phyloP scores from a whole-genome alignment of 1,139 yeast genomes.

The Pichia sp. region DNA sequence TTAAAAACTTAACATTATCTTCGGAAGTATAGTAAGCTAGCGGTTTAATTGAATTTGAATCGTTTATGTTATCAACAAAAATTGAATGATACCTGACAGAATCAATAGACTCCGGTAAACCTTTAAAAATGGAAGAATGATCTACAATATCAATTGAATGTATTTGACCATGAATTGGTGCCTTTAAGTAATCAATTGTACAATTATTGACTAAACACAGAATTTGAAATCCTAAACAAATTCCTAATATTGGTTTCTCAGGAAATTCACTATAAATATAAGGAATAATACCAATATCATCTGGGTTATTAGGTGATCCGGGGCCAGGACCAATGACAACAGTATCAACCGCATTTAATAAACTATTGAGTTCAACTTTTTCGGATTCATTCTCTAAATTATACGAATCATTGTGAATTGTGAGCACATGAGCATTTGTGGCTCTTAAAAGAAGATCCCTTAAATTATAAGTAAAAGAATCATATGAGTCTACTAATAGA shows the following conservation, averaged over 20 bases:
- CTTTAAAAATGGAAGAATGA: slow-evolving; percentile 34
- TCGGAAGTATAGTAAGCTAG: slow-evolving; percentile 46
- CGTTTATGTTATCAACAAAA: slow-evolving; percentile 38
- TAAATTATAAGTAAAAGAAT: slow-evolving; percentile 85
- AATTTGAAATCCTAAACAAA: slow-evolving; percentile 90
- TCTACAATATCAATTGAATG: slow-evolving; percentile 40
- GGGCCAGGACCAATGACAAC: slow-evolving; percentile 96
- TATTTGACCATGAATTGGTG: slow-evolving; percentile 83
- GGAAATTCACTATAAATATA: slow-evolving; percentile 37
- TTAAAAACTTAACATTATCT: slow-evolving; percentile 37
- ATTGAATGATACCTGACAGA: slow-evolving; percentile 90
- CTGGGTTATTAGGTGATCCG: slow-evolving; percentile 63
- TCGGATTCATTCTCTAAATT: slow-evolving; percentile 33
- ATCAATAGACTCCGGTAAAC: slow-evolving; percentile 39
- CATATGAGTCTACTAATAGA: slow-evolving; percentile 85
- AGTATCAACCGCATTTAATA: slow-evolving; percentile 55
- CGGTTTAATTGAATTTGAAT: slow-evolving; percentile 35
- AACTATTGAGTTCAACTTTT: slow-evolving; percentile 27
- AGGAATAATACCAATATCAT: slow-evolving; percentile 74
- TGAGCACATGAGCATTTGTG: slow-evolving; percentile 47
- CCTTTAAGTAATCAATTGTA: slow-evolving; percentile 42
- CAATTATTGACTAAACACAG: slow-evolving; percentile 62
- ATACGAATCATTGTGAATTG: slow-evolving; percentile 72
- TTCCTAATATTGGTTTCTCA: slow-evolving; percentile 71
- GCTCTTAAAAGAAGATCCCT: slow-evolving; percentile 53